Evolutionary conservation across 495 filamentous ascomycete species (phyloP).

Genomic region (Saxispiralis lemnorum): DNA sequence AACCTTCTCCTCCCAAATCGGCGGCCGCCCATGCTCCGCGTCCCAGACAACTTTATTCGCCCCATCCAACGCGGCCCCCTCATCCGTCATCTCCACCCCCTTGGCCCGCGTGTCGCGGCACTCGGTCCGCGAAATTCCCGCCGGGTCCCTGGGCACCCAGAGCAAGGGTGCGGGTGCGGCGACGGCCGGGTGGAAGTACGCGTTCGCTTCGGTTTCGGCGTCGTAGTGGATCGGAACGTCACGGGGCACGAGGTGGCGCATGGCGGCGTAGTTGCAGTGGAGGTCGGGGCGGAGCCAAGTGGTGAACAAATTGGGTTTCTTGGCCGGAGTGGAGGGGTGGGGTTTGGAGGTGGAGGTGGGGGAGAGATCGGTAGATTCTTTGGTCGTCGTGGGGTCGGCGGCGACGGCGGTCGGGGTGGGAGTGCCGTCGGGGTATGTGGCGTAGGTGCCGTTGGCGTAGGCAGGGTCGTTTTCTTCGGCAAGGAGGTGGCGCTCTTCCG

Average conservation of each 20-base stretch:
- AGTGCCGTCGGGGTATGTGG: constrained; percentile 14
- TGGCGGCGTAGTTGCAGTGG: constrained; percentile 50
- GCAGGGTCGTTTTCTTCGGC: constrained; percentile 22
- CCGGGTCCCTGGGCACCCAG: constrained; percentile 54
- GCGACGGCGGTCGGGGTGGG: constrained; percentile 18
- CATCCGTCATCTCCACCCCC: constrained; percentile 40
- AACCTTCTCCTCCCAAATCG: constrained; percentile 23
- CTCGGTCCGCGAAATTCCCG: constrained; percentile 46
- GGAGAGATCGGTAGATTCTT: constrained; percentile 7
- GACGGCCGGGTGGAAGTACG: constrained; percentile 53
- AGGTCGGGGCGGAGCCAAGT: constrained; percentile 67
- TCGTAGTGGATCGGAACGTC: constrained; percentile 34
- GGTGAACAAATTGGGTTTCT: constrained; percentile 39
- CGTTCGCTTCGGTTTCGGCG: constrained; percentile 35
- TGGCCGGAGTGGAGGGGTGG: constrained; percentile 22
- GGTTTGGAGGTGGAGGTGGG: not conserved
- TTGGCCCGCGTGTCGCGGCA: constrained; percentile 35
- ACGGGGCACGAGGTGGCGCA: constrained; percentile 55
- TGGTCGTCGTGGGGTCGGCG: not conserved
- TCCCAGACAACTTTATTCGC: constrained; percentile 44
- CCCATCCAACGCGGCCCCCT: constrained; percentile 46
- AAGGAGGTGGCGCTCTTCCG: constrained; percentile 48
- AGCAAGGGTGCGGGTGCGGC: constrained; percentile 38
- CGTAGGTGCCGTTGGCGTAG: too few species aligned
- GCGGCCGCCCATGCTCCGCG: constrained; percentile 19